These are phyloP conservation scores for Metarhizium brunneum DNA, from an alignment of 2,329 filamentous ascomycete species.

Conservation along the genomic window DNA sequence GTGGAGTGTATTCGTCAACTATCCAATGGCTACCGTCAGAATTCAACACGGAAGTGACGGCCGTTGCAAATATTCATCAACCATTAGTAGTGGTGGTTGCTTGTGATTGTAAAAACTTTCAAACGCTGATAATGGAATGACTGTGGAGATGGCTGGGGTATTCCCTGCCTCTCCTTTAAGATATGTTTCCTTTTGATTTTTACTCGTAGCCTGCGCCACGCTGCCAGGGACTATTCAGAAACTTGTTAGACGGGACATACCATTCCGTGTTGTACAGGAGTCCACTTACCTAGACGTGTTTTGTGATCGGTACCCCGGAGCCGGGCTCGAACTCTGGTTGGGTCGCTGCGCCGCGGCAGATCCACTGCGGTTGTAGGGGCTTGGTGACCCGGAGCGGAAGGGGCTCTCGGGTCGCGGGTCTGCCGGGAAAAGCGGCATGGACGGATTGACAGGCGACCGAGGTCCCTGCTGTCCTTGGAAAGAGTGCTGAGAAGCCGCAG, in stretches of 20 bases:
- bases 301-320: slow-evolving; percentile 22
- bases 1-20: neutral
- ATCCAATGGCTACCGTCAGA: neutral
- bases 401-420: slow-evolving; percentile 26
- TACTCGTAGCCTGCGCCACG: slow-evolving; percentile 36
- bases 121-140: neutral
- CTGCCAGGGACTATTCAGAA: slow-evolving; percentile 31
- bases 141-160: neutral
- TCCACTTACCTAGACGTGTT: slow-evolving; percentile 29
- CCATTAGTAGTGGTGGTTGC: neutral
- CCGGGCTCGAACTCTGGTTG: slow-evolving; percentile 23
- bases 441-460: slow-evolving; percentile 30
- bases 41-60: neutral
- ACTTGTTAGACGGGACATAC: slow-evolving; percentile 8
- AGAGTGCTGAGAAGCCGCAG: slow-evolving; percentile 20
- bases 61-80: neutral
- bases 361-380: slow-evolving; percentile 18
- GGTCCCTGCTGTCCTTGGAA: slow-evolving; percentile 14
- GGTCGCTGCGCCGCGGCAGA: slow-evolving; percentile 16
- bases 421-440: slow-evolving; percentile 33
- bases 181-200: neutral
- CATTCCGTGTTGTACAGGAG: too few relatives aligned
- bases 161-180: neutral
- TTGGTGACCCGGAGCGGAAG: slow-evolving; percentile 25
- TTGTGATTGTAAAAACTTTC: neutral